Base-by-base conservation (phyloP, 1,139 yeast genomes). In the Lodderomyces orthopsilosis region DNA sequence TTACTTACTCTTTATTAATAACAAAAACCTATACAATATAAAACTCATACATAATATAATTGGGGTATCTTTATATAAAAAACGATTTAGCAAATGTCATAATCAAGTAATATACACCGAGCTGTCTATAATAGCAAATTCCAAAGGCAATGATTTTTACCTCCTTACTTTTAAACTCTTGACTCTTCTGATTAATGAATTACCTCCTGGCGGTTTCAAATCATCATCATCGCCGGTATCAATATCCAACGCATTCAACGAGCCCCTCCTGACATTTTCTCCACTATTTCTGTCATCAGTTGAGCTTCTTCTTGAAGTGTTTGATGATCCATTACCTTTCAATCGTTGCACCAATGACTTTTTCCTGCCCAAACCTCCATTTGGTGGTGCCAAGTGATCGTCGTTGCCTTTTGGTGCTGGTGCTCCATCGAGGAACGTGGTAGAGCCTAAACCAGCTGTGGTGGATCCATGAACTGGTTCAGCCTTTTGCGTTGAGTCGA, bases 361-460 rank as follows among this genome's bases (percentile, higher is more conserved):
- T 64, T 86, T 87, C 64, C 91, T 78, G 21, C 77, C 75, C 46
- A 85, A 61, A 1, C 79, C 79, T 21, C 70, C 69, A 37, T 56
- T 55, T 40, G 49, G 52, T 17, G 61, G 40, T 42, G 56, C 48
- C 45, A 66, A 57, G 44, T 49, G 58, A 15, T 62, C 66, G 27
- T 68, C 69, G 6, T 44, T 51, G 18, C 43, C 70, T 66, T 57
- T 62, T 23, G 95, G 83, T 3, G 97, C 98, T 14, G 98, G 98
- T 0, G 98, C 94, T 30, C 98, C 98, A 62, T 93, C 98, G 51
- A 93, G 63, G 61, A 93, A 93, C 0, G 98, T 93, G 2, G 96
- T 77, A 2, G 94, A 79, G 3, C 98, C 98, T 41, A 93, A 74
- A 1, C 98, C 98, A 44, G 85, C 76, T 0, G 97, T 86, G 2